Evolutionary conservation across 352 stramenopile genomes (phyloP).

Genomic region (Phytophthora tubulina): DNA sequence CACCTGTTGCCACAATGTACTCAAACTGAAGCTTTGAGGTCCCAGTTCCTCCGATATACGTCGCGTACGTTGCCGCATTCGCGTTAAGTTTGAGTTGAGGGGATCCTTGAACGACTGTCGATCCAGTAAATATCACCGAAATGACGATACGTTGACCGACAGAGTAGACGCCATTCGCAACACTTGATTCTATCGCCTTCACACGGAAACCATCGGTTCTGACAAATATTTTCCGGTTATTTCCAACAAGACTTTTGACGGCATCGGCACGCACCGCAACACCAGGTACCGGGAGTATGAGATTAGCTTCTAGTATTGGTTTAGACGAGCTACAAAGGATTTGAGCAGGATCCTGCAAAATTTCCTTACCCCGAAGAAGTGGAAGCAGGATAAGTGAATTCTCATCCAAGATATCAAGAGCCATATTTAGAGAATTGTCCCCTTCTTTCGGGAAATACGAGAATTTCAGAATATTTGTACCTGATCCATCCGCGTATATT

Average conservation of each 20-base stretch:
- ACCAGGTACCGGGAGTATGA: constrained; percentile 60
- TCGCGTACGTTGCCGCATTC: constrained; percentile 50
- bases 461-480: constrained; percentile 57
- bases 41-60: constrained; percentile 63
- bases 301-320: constrained; percentile 46
- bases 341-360: constrained; percentile 42
- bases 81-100: constrained; percentile 64
- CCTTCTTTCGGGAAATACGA: constrained; percentile 51
- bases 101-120: constrained; percentile 60
- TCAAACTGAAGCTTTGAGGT: constrained; percentile 56
- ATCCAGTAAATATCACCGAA: constrained; percentile 56
- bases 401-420: constrained; percentile 58
- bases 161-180: constrained; percentile 60
- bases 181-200: constrained; percentile 39
- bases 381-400: constrained; percentile 55
- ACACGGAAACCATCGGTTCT: constrained; percentile 70
- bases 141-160: constrained; percentile 69
- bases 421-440: constrained; percentile 53
- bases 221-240: constrained; percentile 67
- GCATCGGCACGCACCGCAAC: constrained; percentile 57
- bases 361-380: constrained; percentile 39
- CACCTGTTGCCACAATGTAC: constrained; percentile 63
- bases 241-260: constrained; percentile 66
- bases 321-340: constrained; percentile 52
- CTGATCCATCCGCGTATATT: constrained; percentile 61